These are phyloP conservation scores for Knoxia roxburghii DNA, from an alignment of 257 asterid species.

Conservation along the genomic window DNA sequence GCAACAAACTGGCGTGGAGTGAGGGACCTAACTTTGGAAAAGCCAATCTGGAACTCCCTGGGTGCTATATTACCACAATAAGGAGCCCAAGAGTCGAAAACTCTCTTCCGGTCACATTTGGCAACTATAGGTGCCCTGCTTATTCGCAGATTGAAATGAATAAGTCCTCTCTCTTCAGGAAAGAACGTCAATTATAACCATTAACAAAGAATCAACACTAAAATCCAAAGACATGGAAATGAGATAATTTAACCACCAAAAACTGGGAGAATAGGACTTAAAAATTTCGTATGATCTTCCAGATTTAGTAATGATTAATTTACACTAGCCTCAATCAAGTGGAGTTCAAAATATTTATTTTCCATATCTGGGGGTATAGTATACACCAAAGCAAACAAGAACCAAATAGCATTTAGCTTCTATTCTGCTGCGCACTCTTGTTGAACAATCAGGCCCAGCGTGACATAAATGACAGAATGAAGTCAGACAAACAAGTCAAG, in stretches of 20 bases:
- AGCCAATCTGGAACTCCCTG: conserved; percentile 62
- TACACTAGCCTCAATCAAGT: neutral
- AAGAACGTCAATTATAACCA: too few species aligned
- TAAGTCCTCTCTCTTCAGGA: neutral
- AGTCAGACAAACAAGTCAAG: neutral
- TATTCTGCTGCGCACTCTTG: neutral
- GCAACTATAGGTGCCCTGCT: conserved; percentile 87
- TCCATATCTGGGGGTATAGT: neutral
- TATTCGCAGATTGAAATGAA: conserved; percentile 7
- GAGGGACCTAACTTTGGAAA: conserved; percentile 75
- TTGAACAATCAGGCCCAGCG: too few species aligned
- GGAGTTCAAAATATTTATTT: neutral
- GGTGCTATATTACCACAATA: conserved; percentile 55
- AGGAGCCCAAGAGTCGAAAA: conserved; percentile 82
- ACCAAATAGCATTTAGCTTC: neutral
- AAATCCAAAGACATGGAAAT: too few species aligned
- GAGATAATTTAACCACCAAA: neutral
- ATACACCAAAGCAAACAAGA: neutral
- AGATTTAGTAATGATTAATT: neutral
- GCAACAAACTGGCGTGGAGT: conserved; percentile 79
- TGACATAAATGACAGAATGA: neutral
- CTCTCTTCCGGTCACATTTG: conserved; percentile 77
- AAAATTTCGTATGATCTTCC: neutral
- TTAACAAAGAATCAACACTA: neutral
- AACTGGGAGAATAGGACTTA: neutral